Evolutionary conservation across 495 filamentous ascomycete species (phyloP).

Genomic region (Xylaria grammica): DNA sequence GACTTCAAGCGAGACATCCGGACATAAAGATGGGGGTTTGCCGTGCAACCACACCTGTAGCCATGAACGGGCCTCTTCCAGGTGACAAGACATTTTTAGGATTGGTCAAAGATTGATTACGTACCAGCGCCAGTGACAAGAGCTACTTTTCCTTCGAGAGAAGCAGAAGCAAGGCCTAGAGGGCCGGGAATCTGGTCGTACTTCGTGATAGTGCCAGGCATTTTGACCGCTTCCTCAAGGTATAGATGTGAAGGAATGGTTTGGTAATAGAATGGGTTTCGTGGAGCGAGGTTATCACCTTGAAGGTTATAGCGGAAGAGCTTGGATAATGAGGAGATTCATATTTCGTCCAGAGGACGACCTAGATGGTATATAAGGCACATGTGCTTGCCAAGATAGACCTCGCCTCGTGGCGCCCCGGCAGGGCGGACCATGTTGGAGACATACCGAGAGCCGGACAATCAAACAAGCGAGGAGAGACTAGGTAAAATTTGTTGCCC

Average conservation of each 20-base stretch:
- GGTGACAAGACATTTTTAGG: background rate
- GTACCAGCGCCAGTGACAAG: slow-evolving; percentile 54
- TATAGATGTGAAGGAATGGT: slow-evolving; percentile 12
- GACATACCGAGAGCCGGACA: slow-evolving; percentile 50
- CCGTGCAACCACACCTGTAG: slow-evolving; percentile 10
- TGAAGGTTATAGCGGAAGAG: background rate
- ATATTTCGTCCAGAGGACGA: background rate
- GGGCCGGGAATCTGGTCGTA: slow-evolving; percentile 54
- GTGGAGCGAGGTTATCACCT: background rate
- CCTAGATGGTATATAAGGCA: slow-evolving; percentile 31
- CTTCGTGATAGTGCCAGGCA: slow-evolving; percentile 48
- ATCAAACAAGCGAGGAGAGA: slow-evolving; percentile 30
- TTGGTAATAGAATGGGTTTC: background rate
- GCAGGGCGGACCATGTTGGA: slow-evolving; percentile 53
- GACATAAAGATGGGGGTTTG: slow-evolving; percentile 22
- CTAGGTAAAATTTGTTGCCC: slow-evolving; percentile 4
- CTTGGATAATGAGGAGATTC: background rate
- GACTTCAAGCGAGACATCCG: slow-evolving; percentile 4
- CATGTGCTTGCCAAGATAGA: background rate
- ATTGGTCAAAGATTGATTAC: slow-evolving; percentile 24
- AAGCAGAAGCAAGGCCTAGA: slow-evolving; percentile 53
- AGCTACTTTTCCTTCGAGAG: slow-evolving; percentile 57
- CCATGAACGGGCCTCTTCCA: background rate
- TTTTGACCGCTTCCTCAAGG: slow-evolving; percentile 31
- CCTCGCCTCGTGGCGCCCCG: slow-evolving; percentile 20